Conservation (phyloP, 352 stramenopile genomes). For the Phytophthora fragariae region DNA sequence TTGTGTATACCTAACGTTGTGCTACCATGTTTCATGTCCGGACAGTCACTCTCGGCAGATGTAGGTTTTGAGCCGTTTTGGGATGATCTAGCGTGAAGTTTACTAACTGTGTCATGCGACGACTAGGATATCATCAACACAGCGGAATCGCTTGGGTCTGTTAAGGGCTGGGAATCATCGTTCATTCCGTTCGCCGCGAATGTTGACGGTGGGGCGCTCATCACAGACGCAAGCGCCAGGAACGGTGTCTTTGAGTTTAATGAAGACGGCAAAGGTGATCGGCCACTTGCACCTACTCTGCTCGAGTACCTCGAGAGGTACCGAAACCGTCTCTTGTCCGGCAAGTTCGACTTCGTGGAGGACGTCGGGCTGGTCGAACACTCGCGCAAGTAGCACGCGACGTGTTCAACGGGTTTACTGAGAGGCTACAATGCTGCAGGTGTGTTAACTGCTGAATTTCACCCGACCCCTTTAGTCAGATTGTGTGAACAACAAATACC, state of each 20-base stretch:
- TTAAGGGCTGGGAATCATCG: constrained; percentile 65
- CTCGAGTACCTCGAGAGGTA: constrained; percentile 82
- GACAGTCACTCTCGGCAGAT: constrained; percentile 65
- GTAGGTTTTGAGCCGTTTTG: constrained; percentile 29
- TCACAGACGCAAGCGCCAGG: constrained; percentile 57
- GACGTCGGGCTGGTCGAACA: constrained; percentile 85
- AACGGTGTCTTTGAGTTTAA: constrained; percentile 77
- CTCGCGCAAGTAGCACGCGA: constrained; percentile 57
- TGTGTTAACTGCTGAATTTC: neutral
- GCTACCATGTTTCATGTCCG: constrained; percentile 4
- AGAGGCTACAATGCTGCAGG: neutral
- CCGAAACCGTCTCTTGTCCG: constrained; percentile 81
- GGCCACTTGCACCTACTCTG: constrained; percentile 58
- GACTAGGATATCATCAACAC: constrained; percentile 66
- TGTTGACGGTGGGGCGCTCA: constrained; percentile 68
- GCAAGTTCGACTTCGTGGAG: constrained; percentile 85
- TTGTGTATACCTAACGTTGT: constrained; percentile 1
- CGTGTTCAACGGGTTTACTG: neutral
- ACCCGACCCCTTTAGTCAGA: neutral
- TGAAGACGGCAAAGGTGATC: constrained; percentile 64
- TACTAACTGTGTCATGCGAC: neutral
- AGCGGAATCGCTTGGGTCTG: constrained; percentile 49
- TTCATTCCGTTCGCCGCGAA: constrained; percentile 82
- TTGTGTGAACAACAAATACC: neutral
- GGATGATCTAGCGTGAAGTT: neutral